A percentile compares a stretch with the other conserved stretches of the same genome.
Conservation (phyloP, 345 rosid genomes). For the Eucalyptus brandiana region DNA sequence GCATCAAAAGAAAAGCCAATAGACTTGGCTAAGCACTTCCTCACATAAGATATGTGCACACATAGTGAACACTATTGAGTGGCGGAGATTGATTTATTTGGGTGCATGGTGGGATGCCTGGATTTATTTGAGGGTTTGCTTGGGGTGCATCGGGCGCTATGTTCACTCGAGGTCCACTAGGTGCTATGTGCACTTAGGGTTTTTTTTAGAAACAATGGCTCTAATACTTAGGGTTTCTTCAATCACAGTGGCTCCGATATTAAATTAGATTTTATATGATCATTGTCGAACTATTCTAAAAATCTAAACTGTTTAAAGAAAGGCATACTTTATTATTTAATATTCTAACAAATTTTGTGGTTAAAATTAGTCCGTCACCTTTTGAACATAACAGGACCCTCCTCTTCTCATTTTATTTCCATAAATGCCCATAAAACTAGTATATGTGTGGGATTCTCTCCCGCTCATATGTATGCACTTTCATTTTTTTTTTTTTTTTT, state of each 20-base stretch:
- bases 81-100: neutral
- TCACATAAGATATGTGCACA: no score
- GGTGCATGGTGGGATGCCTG: neutral
- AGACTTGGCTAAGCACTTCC: no score
- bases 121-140: no score
- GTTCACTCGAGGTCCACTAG: no score
- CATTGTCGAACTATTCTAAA: fast-evolving
- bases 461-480: neutral
- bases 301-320: neutral
- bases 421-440: neutral
- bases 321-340: no score
- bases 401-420: neutral
- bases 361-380: neutral
- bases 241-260: fast-evolving
- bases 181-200: no score
- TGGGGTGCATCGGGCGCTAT: neutral
- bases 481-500: neutral
- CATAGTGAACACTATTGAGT: neutral
- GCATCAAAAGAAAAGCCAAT: no score
- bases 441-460: neutral
- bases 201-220: no score
- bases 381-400: neutral
- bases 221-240: no score
- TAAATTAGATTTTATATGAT: no score
- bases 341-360: neutral